A percentile compares a stretch with the other conserved stretches of the same genome.
These are phyloP conservation scores for Skeletonema tropicum DNA, from an alignment of 108 stramenopile species.

Conservation along the genomic window DNA sequence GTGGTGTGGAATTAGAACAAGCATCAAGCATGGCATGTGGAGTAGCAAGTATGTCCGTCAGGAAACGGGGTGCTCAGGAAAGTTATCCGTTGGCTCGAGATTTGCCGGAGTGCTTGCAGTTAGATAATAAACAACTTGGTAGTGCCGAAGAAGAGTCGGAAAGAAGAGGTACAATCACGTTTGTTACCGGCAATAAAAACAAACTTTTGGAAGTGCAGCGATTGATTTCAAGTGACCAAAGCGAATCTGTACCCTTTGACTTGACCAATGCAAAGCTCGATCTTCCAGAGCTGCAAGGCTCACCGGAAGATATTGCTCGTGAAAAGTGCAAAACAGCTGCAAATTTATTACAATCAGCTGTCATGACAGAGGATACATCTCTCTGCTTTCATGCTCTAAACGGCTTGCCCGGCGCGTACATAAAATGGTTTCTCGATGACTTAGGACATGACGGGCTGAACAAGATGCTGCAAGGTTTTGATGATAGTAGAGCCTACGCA, in stretches of 20 bases:
- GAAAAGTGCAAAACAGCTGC: constrained; percentile 87
- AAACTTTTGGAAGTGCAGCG: constrained; percentile 87
- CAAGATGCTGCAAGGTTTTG: constrained; percentile 75
- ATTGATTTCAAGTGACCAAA: constrained; percentile 46
- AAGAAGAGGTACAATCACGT: constrained; percentile 49
- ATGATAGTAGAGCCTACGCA: constrained; percentile 87
- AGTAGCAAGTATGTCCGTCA: constrained; percentile 83
- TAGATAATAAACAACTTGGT: constrained; percentile 13
- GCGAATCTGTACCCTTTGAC: constrained; percentile 29
- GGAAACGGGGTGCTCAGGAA: constrained; percentile 78
- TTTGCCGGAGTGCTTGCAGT: constrained; percentile 64
- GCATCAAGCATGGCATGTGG: constrained; percentile 80
- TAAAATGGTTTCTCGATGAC: constrained; percentile 94
- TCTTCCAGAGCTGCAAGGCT: constrained; percentile 83
- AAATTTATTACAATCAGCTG: constrained; percentile 61
- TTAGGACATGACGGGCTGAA: constrained; percentile 87
- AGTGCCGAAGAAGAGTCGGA: not conserved
- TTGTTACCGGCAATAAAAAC: constrained; percentile 95
- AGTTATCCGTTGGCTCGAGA: constrained; percentile 71
- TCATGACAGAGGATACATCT: constrained; percentile 91
- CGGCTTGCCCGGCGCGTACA: constrained; percentile 92
- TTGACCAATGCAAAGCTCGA: constrained; percentile 56
- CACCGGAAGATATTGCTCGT: constrained; percentile 76
- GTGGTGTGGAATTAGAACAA: constrained; percentile 54
- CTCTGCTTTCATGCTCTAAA: constrained; percentile 89